Percentiles rank a stretch among this genome's conserved stretches.
Evolutionary conservation across 148 eudicot genomes (phyloP).

Genomic region (Suaeda aralocaspica): DNA sequence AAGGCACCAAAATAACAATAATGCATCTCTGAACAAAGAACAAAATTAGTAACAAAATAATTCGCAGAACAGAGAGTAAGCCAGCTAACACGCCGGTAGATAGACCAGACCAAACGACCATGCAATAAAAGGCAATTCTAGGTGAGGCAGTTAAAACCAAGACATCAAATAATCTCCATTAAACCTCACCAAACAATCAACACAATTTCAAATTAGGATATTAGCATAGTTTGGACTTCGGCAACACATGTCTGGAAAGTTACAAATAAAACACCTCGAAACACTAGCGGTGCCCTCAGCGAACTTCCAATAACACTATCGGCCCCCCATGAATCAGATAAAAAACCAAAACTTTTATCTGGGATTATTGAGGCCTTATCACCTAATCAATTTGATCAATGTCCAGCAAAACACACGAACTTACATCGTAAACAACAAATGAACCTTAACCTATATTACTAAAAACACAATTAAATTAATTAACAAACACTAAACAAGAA

Average conservation of each 20-base stretch:
- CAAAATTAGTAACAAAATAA: not conserved
- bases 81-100: not conserved
- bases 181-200: not conserved
- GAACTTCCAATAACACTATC: slow-evolving; percentile 32
- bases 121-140: not conserved
- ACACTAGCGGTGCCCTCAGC: slow-evolving; percentile 41
- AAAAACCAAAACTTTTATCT: slow-evolving; percentile 26
- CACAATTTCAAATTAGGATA: not conserved
- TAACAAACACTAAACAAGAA: not conserved
- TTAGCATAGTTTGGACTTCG: too few species aligned
- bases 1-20: not conserved
- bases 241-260: slow-evolving; percentile 29
- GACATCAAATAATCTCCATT: not conserved
- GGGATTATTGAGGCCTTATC: slow-evolving; percentile 49
- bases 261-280: slow-evolving; percentile 43
- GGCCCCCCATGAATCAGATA: slow-evolving; percentile 53
- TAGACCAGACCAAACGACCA: not conserved
- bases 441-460: too few species aligned
- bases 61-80: not conserved
- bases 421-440: too few species aligned
- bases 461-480: not conserved
- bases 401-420: not conserved
- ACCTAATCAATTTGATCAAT: not conserved
- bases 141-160: too few species aligned
- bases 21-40: not conserved